Evolutionary conservation across 2,329 filamentous ascomycete species (phyloP), one percentile per base, ranked within the genome.

Genomic region (Trichoderma sp.): DNA sequence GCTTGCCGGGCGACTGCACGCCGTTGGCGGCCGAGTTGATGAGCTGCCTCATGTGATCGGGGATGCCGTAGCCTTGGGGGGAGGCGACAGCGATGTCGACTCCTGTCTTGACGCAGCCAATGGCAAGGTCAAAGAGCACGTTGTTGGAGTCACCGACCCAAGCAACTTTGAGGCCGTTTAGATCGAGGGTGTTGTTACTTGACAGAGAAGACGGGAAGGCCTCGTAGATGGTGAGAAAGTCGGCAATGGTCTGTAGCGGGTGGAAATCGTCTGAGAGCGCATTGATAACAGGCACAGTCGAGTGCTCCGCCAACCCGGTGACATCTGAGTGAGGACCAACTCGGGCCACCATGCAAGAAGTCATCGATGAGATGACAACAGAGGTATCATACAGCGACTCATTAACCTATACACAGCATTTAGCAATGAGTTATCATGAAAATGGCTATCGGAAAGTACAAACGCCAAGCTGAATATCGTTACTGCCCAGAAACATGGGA

Each of bases 141-240:
- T 99, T 99, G 84, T 98, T 99, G 12, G 94, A 94, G 80, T 99
- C 95, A 68, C 95, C 95, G 59, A 99, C 87, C 96, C 96, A 99
- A 17, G 96, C 95, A 73, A 98, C 88, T 83, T 97, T 98, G 77
- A 97, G 82, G 1, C 94, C 93, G 75, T 93, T 88, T 5, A 97
- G 85, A 1, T 93, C 92, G 8, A 97, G 85, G 67, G 79, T 81
- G 32, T 77, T 74, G 69, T 77, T 80, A 32, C 78, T 77, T 43
- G 81, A 78, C 4, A 80, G 79, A 9, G 81, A 78, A 0, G 86
- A 84, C 1, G 88, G 86, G 80, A 95, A 94, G 2, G 87, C 85
- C 83, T 98, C 95, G 79, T 93, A 87, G 67, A 99, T 91, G 32
- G 96, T 98, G 73, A 97, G 87, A 82, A 95, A 95, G 82, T 99